A percentile compares a stretch with the other conserved stretches of the same genome.
These are phyloP conservation scores for Aspergillus steynii DNA, from an alignment of 495 filamentous ascomycete species.

Conservation along the genomic window DNA sequence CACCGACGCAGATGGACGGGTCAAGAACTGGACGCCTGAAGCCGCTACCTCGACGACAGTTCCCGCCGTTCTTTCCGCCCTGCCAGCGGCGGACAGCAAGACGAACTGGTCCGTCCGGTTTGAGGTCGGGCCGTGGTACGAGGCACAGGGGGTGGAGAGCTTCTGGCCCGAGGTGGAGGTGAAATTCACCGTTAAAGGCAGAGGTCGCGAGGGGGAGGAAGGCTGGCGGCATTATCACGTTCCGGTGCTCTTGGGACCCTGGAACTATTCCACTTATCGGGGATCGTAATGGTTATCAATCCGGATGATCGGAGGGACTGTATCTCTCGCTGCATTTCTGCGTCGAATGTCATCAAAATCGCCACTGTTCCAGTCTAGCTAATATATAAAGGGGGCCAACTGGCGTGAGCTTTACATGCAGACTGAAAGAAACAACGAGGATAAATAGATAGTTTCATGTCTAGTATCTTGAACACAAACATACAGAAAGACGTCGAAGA, in stretches of 20 bases:
- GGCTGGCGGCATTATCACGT: slow-evolving; percentile 86
- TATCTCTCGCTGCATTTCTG: too few relatives aligned
- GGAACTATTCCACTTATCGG: slow-evolving; percentile 91
- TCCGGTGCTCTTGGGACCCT: slow-evolving; percentile 84
- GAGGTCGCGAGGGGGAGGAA: slow-evolving; percentile 55
- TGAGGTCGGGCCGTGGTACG: slow-evolving; percentile 76
- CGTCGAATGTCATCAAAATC: neutral
- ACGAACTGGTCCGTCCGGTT: slow-evolving; percentile 74
- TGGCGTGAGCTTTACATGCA: too few relatives aligned
- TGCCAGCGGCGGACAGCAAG: slow-evolving; percentile 40
- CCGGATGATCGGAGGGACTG: neutral
- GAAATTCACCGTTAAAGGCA: slow-evolving; percentile 69
- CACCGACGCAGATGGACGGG: slow-evolving; percentile 86
- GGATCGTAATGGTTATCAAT: slow-evolving; percentile 48
- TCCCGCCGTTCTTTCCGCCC: slow-evolving; percentile 48
- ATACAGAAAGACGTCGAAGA: too few relatives aligned
- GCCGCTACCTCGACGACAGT: slow-evolving; percentile 46
- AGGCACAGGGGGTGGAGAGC: slow-evolving; percentile 63
- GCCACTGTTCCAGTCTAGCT: neutral
- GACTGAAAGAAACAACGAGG: too few relatives aligned
- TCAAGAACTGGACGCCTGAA: slow-evolving; percentile 71
- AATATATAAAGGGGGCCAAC: neutral
- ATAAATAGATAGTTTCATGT: too few relatives aligned
- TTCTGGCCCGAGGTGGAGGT: slow-evolving; percentile 94
- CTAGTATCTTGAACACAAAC: too few relatives aligned